A percentile compares a stretch with the other conserved stretches of the same genome.
Evolutionary conservation across 805 yeast species (phyloP).

Genomic region (Phaffomyces thermotolerans): DNA sequence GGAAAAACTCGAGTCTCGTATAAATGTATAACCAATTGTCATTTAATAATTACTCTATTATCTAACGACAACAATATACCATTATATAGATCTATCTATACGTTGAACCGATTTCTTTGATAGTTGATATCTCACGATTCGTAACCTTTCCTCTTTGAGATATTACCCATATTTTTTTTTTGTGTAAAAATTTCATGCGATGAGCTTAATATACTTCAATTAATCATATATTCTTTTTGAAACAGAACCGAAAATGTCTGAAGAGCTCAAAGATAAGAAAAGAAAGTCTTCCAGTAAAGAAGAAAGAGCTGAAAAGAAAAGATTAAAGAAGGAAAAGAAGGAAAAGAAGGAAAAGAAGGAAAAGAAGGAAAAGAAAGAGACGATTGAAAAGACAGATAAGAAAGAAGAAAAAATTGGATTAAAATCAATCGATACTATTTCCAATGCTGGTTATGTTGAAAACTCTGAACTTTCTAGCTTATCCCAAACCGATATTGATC

Average conservation of each 20-base stretch:
- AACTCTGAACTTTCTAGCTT: conserved; percentile 32
- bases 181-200: conserved; percentile 1
- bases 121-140: no score
- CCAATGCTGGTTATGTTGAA: conserved; percentile 28
- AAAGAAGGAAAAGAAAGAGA: conserved; percentile 17
- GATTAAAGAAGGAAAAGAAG: conserved; percentile 31
- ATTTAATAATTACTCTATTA: no score
- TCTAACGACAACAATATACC: no score
- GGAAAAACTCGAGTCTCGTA: no score
- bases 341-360: conserved; percentile 17
- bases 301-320: conserved; percentile 18
- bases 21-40: no score
- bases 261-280: conserved; percentile 22
- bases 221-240: not conserved
- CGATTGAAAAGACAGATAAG: conserved; percentile 28
- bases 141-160: conserved; percentile 4
- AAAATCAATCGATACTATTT: not conserved
- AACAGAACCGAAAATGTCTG: conserved; percentile 12
- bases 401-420: conserved; percentile 22
- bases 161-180: conserved; percentile 1
- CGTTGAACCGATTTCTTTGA: no score
- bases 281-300: conserved; percentile 18
- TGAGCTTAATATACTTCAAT: conserved; percentile 1
- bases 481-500: conserved; percentile 50
- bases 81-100: no score